Evolutionary conservation across 2,329 filamentous ascomycete species (phyloP).

Genomic region (Fusarium beomiforme): DNA sequence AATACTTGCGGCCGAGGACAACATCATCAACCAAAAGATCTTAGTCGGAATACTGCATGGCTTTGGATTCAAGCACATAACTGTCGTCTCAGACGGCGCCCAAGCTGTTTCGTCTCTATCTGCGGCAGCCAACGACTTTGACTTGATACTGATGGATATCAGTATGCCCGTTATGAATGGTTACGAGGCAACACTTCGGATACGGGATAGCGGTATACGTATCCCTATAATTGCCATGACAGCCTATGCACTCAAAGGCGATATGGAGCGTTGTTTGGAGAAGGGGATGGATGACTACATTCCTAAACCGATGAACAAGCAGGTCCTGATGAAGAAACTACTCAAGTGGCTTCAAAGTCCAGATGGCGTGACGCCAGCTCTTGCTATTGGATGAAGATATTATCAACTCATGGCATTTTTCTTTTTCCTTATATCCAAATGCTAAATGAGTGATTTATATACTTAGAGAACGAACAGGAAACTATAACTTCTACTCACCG

Average conservation of each 20-base stretch:
- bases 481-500: accelerated
- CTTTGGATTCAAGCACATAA: not conserved
- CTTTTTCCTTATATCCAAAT: accelerated
- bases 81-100: not conserved
- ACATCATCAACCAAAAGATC: slow-evolving; percentile 6
- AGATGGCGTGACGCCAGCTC: too few relatives aligned
- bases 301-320: not conserved
- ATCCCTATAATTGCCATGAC: slow-evolving; percentile 8
- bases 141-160: slow-evolving; percentile 8
- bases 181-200: not conserved
- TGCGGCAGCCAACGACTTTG: not conserved
- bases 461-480: accelerated
- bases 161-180: slow-evolving; percentile 12
- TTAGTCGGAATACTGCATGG: slow-evolving; percentile 5
- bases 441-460: not conserved
- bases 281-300: slow-evolving; percentile 12
- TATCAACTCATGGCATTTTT: accelerated
- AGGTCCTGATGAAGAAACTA: not conserved
- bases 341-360: not conserved
- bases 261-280: slow-evolving; percentile 5
- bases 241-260: not conserved
- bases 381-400: not conserved
- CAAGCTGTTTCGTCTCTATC: not conserved
- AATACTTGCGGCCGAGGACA: not conserved
- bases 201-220: not conserved